Evolutionary conservation across 2,329 filamentous ascomycete species (phyloP).

Genomic region (Coniella lustricola): DNA sequence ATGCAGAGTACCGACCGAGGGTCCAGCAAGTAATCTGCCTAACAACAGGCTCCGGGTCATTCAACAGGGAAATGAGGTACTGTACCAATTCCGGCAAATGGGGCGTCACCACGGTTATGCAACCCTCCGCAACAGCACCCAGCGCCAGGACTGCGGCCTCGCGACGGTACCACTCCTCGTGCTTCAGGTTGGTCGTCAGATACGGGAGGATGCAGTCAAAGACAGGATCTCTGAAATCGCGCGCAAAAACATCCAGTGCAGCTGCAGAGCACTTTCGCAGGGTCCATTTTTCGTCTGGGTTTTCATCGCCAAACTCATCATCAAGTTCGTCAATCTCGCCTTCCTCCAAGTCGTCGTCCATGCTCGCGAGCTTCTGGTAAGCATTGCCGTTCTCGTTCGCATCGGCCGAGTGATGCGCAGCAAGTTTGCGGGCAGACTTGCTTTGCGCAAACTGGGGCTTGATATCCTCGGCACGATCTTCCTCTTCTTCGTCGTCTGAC

Average conservation of each 20-base stretch:
- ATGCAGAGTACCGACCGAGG: constrained; percentile 83
- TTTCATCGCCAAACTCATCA: constrained; percentile 68
- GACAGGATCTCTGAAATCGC: constrained; percentile 79
- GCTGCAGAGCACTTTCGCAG: constrained; percentile 95
- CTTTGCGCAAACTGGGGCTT: constrained; percentile 84
- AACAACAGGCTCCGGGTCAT: constrained; percentile 82
- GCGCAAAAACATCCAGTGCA: constrained; percentile 87
- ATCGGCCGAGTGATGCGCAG: constrained; percentile 42
- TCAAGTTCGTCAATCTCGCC: constrained; percentile 75
- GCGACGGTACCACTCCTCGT: constrained; percentile 82
- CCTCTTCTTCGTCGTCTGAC: constrained; percentile 82
- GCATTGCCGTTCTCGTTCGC: constrained; percentile 45
- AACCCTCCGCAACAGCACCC: constrained; percentile 91
- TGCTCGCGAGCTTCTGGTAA: constrained; percentile 48
- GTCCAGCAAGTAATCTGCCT: constrained; percentile 98
- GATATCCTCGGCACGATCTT: constrained; percentile 85
- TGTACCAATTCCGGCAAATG: constrained; percentile 86
- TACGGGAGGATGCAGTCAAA: constrained; percentile 92
- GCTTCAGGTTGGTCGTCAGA: constrained; percentile 79
- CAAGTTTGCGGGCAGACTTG: constrained; percentile 48
- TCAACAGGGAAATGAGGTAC: constrained; percentile 79
- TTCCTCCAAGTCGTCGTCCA: constrained; percentile 75
- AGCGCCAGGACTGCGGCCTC: constrained; percentile 92
- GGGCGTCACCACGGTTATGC: constrained; percentile 80
- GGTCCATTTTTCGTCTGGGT: constrained; percentile 91